Evolutionary conservation across 306 rosid species (phyloP), one percentile per base, ranked within the genome.

Genomic region (Malus sylvestris): DNA sequence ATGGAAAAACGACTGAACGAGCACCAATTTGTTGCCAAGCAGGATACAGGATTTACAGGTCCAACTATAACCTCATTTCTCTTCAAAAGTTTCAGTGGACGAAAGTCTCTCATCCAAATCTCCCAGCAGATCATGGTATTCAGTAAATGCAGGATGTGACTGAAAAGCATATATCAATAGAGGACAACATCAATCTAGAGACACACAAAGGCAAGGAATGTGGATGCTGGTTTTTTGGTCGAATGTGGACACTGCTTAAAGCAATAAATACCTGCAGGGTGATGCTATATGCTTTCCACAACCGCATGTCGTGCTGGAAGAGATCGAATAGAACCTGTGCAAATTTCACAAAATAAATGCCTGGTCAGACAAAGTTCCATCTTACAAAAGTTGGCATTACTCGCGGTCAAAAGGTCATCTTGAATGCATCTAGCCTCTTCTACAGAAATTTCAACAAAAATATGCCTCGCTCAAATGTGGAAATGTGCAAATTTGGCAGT

Each of bases 251-350:
- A 40, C 25, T 25, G 49, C 44, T 62, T 70, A 23, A 49, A 71
- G 71, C 67, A 53, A 58, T 22, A 64, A 58, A 59, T 85, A 95
- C 99, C 99, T 88, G 93, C 71, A 95, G 81, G 52, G 97, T 90
- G 68, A 73, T 79, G 83, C 91, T 83, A 72, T 95, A 92, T 1
- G 97, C 97, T 79, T 90, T 87, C 97, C 97, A 95, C 74, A 92
- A 77, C 73, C 97, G 90, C 83, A 87, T 72, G 81, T 95, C 97
- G 19, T 86, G 92, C 40, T 76, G 84, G 84, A 95, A 95, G 35
- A 95, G 88, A 87, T 95, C 97, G 45, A 93, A 95, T 55, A 92
- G 92, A 76, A 95, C 97, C 97, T 90, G 82, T 25, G 45, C 76
- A 76, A 67, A 76, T 8, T 29, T 59, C 77, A 79, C 45, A 40